Conservation (phyloP, 2,329 filamentous ascomycete species). For the Calonectria fujianensis region DNA sequence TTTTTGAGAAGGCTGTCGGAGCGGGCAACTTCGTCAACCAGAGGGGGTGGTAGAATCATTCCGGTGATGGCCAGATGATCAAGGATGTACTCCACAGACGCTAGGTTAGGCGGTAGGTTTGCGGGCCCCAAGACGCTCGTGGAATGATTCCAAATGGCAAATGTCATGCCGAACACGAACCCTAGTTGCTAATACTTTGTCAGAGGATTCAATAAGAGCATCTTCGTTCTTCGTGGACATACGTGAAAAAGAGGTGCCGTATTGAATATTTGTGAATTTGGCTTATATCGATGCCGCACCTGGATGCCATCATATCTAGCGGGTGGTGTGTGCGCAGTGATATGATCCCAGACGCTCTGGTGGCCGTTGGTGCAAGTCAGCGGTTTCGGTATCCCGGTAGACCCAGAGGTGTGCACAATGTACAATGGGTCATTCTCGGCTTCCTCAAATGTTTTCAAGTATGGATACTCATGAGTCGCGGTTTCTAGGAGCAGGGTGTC, state of each 20-base stretch:
- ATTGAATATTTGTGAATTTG: not conserved
- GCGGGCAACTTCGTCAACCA: not conserved
- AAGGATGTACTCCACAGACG: not conserved
- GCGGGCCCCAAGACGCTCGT: not conserved
- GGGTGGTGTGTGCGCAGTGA: not conserved
- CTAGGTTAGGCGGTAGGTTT: not conserved
- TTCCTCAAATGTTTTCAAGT: not conserved
- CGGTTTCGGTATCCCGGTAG: not conserved
- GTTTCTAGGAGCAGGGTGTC: not conserved
- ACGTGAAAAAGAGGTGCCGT: constrained; percentile 9
- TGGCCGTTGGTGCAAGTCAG: not conserved
- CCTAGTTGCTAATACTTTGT: not conserved
- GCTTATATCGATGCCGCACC: constrained; percentile 4
- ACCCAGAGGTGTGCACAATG: not conserved
- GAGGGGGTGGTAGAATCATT: not conserved
- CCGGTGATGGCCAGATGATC: not conserved
- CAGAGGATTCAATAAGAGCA: not conserved
- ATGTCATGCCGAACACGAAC: constrained; percentile 21
- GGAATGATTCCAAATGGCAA: constrained; percentile 17
- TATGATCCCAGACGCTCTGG: not conserved
- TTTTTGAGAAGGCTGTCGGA: not conserved
- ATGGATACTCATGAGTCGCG: not conserved
- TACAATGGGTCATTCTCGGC: not conserved
- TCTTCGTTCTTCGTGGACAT: not conserved
- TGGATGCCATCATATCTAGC: not conserved